Base-by-base conservation (phyloP, 495 filamentous ascomycete genomes). In the Hypoxylon intermedium region DNA sequence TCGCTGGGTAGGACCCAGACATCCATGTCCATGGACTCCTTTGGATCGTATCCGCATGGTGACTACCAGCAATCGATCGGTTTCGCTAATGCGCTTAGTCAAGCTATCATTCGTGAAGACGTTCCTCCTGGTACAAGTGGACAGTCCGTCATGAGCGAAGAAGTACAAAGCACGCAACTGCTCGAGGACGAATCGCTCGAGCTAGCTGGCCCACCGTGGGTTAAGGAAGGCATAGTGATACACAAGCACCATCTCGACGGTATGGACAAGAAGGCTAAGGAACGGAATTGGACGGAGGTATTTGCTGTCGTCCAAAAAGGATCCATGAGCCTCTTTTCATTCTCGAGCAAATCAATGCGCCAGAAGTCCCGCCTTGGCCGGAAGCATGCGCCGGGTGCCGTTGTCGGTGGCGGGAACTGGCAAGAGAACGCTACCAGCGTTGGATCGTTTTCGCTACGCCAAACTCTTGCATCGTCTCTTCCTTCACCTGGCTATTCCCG, bases 261-360 rank as follows among this genome's bases (percentile, higher is more conserved):
- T 5, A 79, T 88, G 38, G 92, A 94, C 60, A 97, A 94, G 79
- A 87, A 89, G 65, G 89, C 93, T 48, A 97, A 92, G 72, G 91
- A 97, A 67, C 83, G 93, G 20, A 91, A 89, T 50, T 99, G 94
- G 94, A 87, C 82, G 48, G 93, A 98, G 60, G 91, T 91, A 47
- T 99, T 99, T 70, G 95, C 93, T n/a, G 94, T 99, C 33, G 89
- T 99, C 55, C 91, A 97, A 60, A 95, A 94, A 65, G 94, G 94
- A n/a, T 91, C 87, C 75, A 85, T 99, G 81, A 91, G 90, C 28
- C 80, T 99, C 2, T 99, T 99, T 74, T 93, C 91, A 0, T 99
- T 99, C 78, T 85, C 87, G 13, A 82, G 79, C 53, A 92, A 92
- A 64, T 89, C 89, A 0, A 79, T 87, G 69, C 85, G 89, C 12